Evolutionary conservation across 345 rosid genomes (phyloP).

Genomic region (Populus nigra): DNA sequence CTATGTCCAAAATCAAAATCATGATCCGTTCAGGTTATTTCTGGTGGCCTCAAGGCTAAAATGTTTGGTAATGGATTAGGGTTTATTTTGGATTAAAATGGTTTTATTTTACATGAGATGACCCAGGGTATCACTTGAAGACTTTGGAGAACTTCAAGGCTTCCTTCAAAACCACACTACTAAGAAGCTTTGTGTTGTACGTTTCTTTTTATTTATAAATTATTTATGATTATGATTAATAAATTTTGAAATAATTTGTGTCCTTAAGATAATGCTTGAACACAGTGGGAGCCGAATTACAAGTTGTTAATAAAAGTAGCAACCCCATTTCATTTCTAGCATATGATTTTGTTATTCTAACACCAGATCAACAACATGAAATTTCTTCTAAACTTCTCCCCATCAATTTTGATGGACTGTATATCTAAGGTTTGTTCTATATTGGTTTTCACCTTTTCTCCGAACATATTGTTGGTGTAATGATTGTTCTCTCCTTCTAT

Average conservation of each 20-base stretch:
- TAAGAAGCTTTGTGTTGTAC: conserved; percentile 33
- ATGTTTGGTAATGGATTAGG: conserved; percentile 20
- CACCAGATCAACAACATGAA: conserved; percentile 70
- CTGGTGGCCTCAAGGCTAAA: conserved; percentile 28
- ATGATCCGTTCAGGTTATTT: conserved; percentile 24
- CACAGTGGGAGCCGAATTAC: conserved; percentile 86
- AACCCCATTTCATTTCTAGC: conserved; percentile 66
- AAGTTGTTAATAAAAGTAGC: conserved; percentile 76
- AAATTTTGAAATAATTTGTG: not conserved
- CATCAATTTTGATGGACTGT: conserved; percentile 70
- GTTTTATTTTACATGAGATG: conserved; percentile 30
- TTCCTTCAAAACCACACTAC: conserved; percentile 23
- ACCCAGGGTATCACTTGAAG: conserved; percentile 22
- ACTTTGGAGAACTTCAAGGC: conserved; percentile 31
- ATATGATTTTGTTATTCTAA: conserved; percentile 68
- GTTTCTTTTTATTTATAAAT: not conserved
- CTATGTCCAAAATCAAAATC: conserved; percentile 30
- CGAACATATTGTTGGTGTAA: too few relatives aligned
- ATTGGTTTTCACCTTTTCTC: too few relatives aligned
- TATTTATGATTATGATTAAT: not conserved
- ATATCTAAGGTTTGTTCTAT: conserved; percentile 52
- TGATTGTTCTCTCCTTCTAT: too few relatives aligned
- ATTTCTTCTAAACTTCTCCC: conserved; percentile 82
- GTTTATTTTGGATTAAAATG: not conserved
- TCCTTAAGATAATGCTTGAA: conserved; percentile 79